These are phyloP conservation scores for Babesia microti DNA, from an alignment of 169 alveolate species.

Conservation along the genomic window DNA sequence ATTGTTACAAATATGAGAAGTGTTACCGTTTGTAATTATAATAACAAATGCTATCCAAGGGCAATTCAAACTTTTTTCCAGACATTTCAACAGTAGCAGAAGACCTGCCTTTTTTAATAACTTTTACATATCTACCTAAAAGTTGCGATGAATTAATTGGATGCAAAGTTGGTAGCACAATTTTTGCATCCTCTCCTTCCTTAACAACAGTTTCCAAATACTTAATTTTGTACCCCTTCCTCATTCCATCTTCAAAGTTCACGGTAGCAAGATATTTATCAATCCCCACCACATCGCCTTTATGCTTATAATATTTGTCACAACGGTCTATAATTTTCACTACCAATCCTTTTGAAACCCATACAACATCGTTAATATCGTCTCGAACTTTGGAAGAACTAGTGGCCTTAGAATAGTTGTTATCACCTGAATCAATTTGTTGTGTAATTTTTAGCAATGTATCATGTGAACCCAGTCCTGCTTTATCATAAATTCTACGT, in stretches of 20 bases:
- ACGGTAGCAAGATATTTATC: conserved; percentile 1
- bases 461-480: conserved; percentile 49
- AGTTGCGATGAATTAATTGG: conserved; percentile 12
- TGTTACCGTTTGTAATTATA: too few relatives aligned
- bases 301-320: conserved; percentile 9
- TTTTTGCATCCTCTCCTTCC: conserved; percentile 14
- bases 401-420: conserved; percentile 18
- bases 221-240: not conserved
- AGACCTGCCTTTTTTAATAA: conserved; percentile 1
- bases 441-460: conserved; percentile 22
- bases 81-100: conserved; percentile 16
- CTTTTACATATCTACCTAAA: conserved; percentile 19
- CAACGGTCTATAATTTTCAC: conserved; percentile 18
- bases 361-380: not conserved
- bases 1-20: too few relatives aligned
- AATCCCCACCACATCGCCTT: conserved; percentile 13
- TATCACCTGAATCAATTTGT: conserved; percentile 26
- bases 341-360: conserved; percentile 20
- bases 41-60: conserved; percentile 32
- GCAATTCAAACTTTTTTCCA: conserved; percentile 4
- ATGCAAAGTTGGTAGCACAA: conserved; percentile 18
- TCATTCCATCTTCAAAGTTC: not conserved
- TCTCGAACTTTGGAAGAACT: not conserved
- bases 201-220: conserved; percentile 24
- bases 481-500: conserved; percentile 33